A percentile compares a stretch with the other conserved stretches of the same genome.
phyloP scores from a whole-genome alignment of 257 asterid genomes.

The Penstemon davidsonii region DNA sequence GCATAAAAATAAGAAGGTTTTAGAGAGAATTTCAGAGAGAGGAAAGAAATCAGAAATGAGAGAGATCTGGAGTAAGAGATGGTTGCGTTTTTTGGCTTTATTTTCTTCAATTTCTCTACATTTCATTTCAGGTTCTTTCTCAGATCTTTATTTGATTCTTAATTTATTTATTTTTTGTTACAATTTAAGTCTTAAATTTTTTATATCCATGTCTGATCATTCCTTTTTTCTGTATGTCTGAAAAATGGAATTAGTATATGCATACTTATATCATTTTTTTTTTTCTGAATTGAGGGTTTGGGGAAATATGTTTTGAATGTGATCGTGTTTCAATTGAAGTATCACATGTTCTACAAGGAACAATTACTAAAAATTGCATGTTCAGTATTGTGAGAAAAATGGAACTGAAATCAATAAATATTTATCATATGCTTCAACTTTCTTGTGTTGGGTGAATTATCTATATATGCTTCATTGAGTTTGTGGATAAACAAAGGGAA shows the following conservation, averaged over 20 bases:
- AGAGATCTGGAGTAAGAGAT: constrained; percentile 47
- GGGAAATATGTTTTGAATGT: not conserved
- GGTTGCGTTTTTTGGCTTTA: constrained; percentile 44
- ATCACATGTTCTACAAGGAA: not conserved
- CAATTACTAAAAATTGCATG: not conserved
- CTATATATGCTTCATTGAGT: too few relatives aligned
- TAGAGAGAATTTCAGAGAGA: constrained; percentile 22
- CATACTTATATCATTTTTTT: not conserved
- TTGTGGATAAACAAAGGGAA: not conserved
- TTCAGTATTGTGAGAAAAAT: not conserved
- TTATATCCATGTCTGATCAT: constrained; percentile 5
- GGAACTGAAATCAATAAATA: not conserved
- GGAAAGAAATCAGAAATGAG: constrained; percentile 38
- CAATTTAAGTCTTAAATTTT: not conserved
- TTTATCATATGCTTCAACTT: not conserved
- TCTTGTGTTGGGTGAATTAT: not conserved
- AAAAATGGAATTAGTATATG: not conserved
- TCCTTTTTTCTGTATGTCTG: not conserved
- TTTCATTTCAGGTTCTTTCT: constrained; percentile 47
- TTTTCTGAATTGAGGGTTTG: not conserved
- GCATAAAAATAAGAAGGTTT: too few relatives aligned
- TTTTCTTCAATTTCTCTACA: constrained; percentile 44
- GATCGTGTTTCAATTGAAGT: constrained; percentile 10
- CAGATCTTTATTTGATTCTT: constrained; percentile 10
- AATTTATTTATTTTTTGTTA: not conserved